Evolutionary conservation across 2,329 filamentous ascomycete species (phyloP).

Genomic region (Xylariaceae sp.): DNA sequence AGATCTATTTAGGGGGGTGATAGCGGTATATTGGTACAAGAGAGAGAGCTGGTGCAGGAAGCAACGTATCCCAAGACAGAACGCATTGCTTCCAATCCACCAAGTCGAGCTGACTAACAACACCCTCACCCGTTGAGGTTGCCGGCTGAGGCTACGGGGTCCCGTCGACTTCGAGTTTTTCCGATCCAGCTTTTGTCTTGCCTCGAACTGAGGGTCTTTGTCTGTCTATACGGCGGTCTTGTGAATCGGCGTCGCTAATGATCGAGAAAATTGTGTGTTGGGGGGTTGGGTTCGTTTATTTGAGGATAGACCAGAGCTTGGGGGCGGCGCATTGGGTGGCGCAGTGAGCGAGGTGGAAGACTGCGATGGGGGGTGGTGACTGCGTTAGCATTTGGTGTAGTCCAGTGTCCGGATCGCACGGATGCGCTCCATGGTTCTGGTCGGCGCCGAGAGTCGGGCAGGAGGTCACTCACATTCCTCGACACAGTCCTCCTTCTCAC

Average conservation of each 20-base stretch:
- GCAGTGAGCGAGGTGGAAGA: constrained; percentile 98
- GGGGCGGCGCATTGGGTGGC: constrained; percentile 87
- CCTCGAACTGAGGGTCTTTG: constrained; percentile 14
- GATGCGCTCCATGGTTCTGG: neutral
- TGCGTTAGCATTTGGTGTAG: constrained; percentile 2
- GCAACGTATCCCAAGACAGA: constrained; percentile 10
- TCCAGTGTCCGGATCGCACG: neutral
- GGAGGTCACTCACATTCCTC: constrained; percentile 81
- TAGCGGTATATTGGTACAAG: constrained; percentile 32
- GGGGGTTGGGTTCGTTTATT: constrained; percentile 53
- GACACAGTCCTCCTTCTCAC: constrained; percentile 96
- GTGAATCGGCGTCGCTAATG: constrained; percentile 16
- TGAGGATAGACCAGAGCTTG: constrained; percentile 89
- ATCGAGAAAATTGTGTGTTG: constrained; percentile 11
- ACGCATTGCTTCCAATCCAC: constrained; percentile 20
- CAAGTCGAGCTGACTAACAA: constrained; percentile 15
- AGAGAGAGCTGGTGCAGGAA: constrained; percentile 19
- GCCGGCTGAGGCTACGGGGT: constrained; percentile 3
- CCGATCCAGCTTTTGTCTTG: constrained; percentile 15
- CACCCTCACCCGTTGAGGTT: constrained; percentile 4
- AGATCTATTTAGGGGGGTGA: constrained; percentile 28
- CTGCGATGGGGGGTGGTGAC: constrained; percentile 41
- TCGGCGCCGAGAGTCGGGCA: neutral
- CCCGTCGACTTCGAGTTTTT: constrained; percentile 16
- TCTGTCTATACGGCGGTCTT: constrained; percentile 20